These are phyloP conservation scores for Pseudonectria buxi DNA, from an alignment of 2,329 filamentous ascomycete genomes.

Conservation along the genomic window DNA sequence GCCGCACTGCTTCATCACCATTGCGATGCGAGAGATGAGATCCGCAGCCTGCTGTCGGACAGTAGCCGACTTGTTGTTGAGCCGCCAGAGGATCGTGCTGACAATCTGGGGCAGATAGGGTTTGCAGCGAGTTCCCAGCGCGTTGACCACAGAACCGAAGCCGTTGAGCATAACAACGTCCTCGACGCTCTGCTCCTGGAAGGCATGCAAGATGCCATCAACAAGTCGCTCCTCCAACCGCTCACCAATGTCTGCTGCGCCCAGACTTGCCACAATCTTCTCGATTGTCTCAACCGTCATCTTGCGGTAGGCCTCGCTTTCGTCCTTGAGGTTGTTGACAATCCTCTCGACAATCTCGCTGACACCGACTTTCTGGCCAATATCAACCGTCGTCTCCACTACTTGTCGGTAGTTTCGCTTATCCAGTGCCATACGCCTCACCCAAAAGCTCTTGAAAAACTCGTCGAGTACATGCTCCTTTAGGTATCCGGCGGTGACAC, in stretches of 20 bases:
- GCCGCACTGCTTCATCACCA: conserved; percentile 98
- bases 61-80: conserved; percentile 97
- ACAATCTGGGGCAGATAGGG: conserved; percentile 95
- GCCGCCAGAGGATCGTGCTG: conserved; percentile 87
- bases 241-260: conserved; percentile 89
- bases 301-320: conserved; percentile 95
- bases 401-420: conserved; percentile 97
- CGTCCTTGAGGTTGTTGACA: conserved; percentile 93
- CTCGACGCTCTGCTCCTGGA: conserved; percentile 97
- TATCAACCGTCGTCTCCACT: conserved; percentile 94
- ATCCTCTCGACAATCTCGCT: conserved; percentile 91
- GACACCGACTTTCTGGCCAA: conserved; percentile 96
- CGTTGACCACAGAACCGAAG: conserved; percentile 95
- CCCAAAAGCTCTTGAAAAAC: conserved; percentile 99
- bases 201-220: conserved; percentile 89
- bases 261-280: conserved; percentile 88
- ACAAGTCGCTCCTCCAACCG: conserved; percentile 88
- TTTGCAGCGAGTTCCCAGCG: conserved; percentile 87
- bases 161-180: conserved; percentile 95
- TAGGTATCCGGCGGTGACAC: conserved; percentile 88
- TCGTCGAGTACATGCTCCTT: conserved; percentile 93
- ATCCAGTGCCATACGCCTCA: conserved; percentile 91
- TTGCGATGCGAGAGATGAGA: conserved; percentile 90
- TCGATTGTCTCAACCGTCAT: conserved; percentile 99
- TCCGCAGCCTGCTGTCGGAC: conserved; percentile 96